Evolutionary conservation across 768 basidiomycete genomes (phyloP).

Genomic region (Chalciporus pseudorubinellus): DNA sequence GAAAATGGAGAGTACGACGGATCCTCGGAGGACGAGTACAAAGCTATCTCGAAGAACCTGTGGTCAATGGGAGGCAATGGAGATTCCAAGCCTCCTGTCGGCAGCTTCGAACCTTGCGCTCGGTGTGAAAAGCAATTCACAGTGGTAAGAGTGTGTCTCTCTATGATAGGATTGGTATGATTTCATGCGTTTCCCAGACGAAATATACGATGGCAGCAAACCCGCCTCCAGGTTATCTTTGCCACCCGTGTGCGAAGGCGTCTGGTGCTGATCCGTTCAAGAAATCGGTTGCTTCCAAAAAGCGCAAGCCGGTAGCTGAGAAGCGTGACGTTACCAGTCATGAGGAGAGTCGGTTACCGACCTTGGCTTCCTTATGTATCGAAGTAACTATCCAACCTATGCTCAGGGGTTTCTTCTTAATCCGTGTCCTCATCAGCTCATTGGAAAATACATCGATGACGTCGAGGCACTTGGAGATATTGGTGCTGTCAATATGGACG

Average conservation of each 20-base stretch:
- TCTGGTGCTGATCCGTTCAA: constrained; percentile 85
- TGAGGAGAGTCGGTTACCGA: constrained; percentile 67
- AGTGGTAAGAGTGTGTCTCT: constrained; percentile 48
- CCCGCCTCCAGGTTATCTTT: constrained; percentile 74
- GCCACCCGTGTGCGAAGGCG: constrained; percentile 78
- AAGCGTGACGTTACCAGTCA: constrained; percentile 66
- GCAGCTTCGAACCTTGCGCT: constrained; percentile 79
- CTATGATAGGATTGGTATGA: too few relatives aligned
- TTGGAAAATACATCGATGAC: constrained; percentile 84
- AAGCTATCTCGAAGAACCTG: constrained; percentile 54
- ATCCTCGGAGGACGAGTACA: constrained; percentile 66
- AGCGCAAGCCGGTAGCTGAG: constrained; percentile 61
- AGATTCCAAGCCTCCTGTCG: constrained; percentile 59
- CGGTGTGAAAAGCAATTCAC: constrained; percentile 83
- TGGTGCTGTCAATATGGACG: constrained; percentile 78
- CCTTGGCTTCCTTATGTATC: constrained; percentile 78
- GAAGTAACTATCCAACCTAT: constrained; percentile 41
- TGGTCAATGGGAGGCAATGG: constrained; percentile 33
- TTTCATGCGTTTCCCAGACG: constrained; percentile 47
- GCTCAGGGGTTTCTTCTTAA: neutral
- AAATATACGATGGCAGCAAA: constrained; percentile 80
- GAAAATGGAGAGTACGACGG: constrained; percentile 49
- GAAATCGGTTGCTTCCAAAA: constrained; percentile 59
- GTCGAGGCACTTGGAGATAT: constrained; percentile 89
- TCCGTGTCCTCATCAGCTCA: constrained; percentile 47